Evolutionary conservation across 768 basidiomycete species (phyloP).

Genomic region (Phylloporus sp.): DNA sequence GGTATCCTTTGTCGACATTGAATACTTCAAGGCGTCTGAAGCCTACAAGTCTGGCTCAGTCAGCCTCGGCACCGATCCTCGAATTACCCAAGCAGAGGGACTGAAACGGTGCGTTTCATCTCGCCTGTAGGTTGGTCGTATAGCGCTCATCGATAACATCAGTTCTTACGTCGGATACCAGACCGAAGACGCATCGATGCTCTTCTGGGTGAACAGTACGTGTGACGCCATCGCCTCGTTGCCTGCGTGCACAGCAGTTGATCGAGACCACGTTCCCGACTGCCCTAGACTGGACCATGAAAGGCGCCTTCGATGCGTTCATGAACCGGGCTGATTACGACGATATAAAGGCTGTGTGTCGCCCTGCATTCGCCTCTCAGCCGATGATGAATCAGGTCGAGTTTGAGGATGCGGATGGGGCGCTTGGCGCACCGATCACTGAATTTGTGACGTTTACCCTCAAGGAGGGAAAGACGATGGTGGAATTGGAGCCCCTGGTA

Average conservation of each 20-base stretch:
- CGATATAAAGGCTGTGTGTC: background rate
- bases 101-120: constrained; percentile 16
- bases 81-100: constrained; percentile 13
- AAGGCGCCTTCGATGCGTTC: constrained; percentile 14
- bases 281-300: constrained; percentile 27
- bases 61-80: constrained; percentile 13
- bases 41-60: constrained; percentile 15
- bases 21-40: constrained; percentile 21
- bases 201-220: constrained; percentile 27
- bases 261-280: constrained; percentile 5
- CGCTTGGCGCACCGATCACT: constrained; percentile 26
- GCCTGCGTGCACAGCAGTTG: constrained; percentile 1
- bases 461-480: constrained; percentile 20
- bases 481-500: constrained; percentile 20
- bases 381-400: constrained; percentile 14
- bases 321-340: constrained; percentile 6
- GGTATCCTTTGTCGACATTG: constrained; percentile 25
- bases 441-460: constrained; percentile 33
- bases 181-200: constrained; percentile 20
- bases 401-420: constrained; percentile 19
- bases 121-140: background rate
- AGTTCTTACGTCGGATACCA: constrained; percentile 29
- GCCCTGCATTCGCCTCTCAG: constrained; percentile 16
- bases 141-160: constrained; percentile 7
- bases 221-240: background rate